Evolutionary conservation across 305 asterid genomes (phyloP).

Genomic region (Fraxinus velutina): DNA sequence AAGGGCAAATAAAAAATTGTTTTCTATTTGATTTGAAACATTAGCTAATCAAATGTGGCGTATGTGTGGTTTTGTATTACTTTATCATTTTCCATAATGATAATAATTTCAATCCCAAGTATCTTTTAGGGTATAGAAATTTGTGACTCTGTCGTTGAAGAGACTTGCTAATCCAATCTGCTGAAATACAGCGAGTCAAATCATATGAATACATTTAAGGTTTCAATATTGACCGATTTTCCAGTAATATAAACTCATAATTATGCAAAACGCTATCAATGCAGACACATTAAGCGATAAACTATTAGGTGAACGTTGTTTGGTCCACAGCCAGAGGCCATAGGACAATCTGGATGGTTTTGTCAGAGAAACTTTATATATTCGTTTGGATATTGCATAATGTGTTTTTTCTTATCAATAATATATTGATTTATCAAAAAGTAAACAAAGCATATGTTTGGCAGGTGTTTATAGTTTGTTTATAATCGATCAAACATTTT

Average conservation of each 20-base stretch:
- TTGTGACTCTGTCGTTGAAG: not conserved
- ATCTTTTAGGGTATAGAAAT: not conserved
- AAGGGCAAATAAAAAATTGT: not conserved
- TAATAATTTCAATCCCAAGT: not conserved
- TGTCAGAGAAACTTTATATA: not conserved
- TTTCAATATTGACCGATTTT: not conserved
- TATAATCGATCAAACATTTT: too few species aligned
- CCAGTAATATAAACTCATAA: not conserved
- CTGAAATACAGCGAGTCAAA: not conserved
- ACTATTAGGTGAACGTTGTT: not conserved
- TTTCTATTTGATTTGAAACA: not conserved
- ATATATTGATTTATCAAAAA: not conserved
- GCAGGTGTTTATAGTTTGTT: not conserved
- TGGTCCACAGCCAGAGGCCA: not conserved
- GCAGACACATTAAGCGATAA: not conserved
- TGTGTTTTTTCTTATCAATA: not conserved
- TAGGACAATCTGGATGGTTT: not conserved
- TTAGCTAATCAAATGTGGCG: not conserved
- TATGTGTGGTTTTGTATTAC: not conserved
- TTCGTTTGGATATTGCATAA: not conserved
- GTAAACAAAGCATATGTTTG: not conserved
- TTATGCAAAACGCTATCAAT: not conserved
- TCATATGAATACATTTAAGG: not conserved
- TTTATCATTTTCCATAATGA: slow-evolving; percentile 7
- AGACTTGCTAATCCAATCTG: not conserved